phyloP scores from a whole-genome alignment of 192 early-diverging fungal genomes.

The Backusella macrospora region DNA sequence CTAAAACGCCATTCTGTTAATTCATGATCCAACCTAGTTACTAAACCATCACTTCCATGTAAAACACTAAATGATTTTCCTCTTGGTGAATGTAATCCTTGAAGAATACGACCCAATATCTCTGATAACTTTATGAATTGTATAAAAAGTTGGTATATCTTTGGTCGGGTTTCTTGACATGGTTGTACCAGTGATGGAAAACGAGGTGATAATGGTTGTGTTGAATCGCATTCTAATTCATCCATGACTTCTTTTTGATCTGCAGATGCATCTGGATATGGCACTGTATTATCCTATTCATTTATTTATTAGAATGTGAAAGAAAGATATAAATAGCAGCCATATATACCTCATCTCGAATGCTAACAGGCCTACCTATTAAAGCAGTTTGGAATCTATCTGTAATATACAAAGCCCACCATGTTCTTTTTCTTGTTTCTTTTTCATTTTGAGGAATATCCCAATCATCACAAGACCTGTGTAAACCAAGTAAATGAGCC shows the following conservation, averaged over 20 bases:
- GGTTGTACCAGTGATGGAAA: slow-evolving; percentile 16
- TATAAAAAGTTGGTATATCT: slow-evolving; percentile 26
- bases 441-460: slow-evolving; percentile 14
- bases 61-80: slow-evolving; percentile 22
- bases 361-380: not conserved
- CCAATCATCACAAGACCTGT: slow-evolving; percentile 18
- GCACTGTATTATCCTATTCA: slow-evolving; percentile 17
- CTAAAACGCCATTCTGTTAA: slow-evolving; percentile 29
- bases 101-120: slow-evolving; percentile 30
- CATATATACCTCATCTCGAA: slow-evolving; percentile 2
- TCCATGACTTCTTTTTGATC: slow-evolving; percentile 23
- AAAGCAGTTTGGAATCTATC: slow-evolving; percentile 14
- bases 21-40: slow-evolving; percentile 25
- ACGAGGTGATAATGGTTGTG: not conserved
- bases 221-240: not conserved
- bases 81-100: slow-evolving; percentile 27
- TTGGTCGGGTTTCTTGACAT: not conserved
- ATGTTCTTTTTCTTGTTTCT: slow-evolving; percentile 11
- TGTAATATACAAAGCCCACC: slow-evolving; percentile 18
- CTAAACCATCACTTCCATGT: slow-evolving; percentile 27
- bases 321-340: not conserved
- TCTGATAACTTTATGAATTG: slow-evolving; percentile 33
- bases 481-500: slow-evolving; percentile 13
- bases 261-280: slow-evolving; percentile 21
- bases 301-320: no score